Base-by-base conservation (phyloP, 179 eudicot species). In the Silene noctiflora region DNA sequence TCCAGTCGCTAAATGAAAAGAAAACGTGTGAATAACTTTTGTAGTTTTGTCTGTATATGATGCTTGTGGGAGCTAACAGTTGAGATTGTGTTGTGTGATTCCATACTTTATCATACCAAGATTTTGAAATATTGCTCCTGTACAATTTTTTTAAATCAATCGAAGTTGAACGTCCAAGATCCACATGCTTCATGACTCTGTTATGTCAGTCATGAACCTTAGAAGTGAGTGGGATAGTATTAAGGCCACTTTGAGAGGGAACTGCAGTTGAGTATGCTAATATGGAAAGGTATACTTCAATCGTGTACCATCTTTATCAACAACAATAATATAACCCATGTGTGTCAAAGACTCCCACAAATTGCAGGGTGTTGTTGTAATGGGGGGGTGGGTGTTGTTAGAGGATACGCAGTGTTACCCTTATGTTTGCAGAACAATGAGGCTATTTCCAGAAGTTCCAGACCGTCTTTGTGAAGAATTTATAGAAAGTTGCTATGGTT, bases 41-140 rank as follows among this genome's bases (percentile, higher is more conserved):
- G 19, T 69, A 69, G 3, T 12, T 19, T 17, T 67, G 53, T 67
- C 14, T 3, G 25, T 67, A 33, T 33, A 67, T 35, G 22, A 19
- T 67, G 71, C 39, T 67, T 67, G 71, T 35, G 71, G 58, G 22
- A 44, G 55, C 56, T 39, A 69, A 10, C 72, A 69, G 17, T 69
- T 44, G 29, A 69, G 8, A 44, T 20, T 68, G n/a, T 68, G 29
- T 42, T 3, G 27, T 67, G 9, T 68, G 29, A 68, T 68, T 39
- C 44, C 17, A 21, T 68, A 10, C 53, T 42, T 22, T 56, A 39
- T 21, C 11, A 3, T 16, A 1, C 20, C 46, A 6, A 25, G 7
- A 33, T 24, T 51, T 71, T 39, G 39, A 13, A 13, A 11, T 46
- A 71, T 33, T 5, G 39, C 55, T 20, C 20, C 27, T 19, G 25